Base-by-base conservation (phyloP, 1,139 yeast genomes). In the Debaryomyces robertsiae region DNA sequence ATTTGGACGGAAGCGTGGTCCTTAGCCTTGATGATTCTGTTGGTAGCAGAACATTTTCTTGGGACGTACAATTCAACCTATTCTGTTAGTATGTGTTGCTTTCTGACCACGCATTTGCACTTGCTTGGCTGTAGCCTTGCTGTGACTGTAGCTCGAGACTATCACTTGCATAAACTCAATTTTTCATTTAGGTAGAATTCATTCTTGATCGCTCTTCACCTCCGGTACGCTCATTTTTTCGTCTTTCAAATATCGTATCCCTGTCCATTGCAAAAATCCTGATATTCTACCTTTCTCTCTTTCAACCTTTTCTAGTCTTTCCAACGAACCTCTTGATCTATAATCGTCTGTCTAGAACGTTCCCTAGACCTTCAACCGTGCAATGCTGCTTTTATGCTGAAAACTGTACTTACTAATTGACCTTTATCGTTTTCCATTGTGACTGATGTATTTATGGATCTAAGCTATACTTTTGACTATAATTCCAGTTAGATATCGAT, bases 381-480 rank as follows among this genome's bases (percentile, higher is more conserved):
- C 24, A 27, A 25, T 25, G 11, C 27, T 18, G 16, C 24, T 25
- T 24, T 24, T 25, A 27, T 17, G n/a, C 16, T 22, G 22, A 28
- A 28, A 28, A 27, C 37, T 30, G 45, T 63, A 85, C 96, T 76
- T 86, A 88, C 98, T 81, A 91, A 85, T 82, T 89, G 95, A 78
- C 98, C 98, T 82, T 89, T 89, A 78, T 93, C 98, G 98, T 93
- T 93, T 85, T 93, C 98, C 98, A 93, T 93, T 69, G 78, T 89
- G 86, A 58, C 62, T 65, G 60, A 50, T 57, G 48, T 52, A 43
- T 44, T 42, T 42, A 39, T 46, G 44, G 49, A 41, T 48, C 37
- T 39, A 38, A 38, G 46, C 46, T 43, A 35, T 35, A 25, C 40
- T 39, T 30, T 37, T 28, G 32, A 38, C 34, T 17, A 15, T 37